Evolutionary conservation across 192 early-diverging fungal species (phyloP), one percentile per base, ranked within the genome.

Genomic region (Coemansia sp.): DNA sequence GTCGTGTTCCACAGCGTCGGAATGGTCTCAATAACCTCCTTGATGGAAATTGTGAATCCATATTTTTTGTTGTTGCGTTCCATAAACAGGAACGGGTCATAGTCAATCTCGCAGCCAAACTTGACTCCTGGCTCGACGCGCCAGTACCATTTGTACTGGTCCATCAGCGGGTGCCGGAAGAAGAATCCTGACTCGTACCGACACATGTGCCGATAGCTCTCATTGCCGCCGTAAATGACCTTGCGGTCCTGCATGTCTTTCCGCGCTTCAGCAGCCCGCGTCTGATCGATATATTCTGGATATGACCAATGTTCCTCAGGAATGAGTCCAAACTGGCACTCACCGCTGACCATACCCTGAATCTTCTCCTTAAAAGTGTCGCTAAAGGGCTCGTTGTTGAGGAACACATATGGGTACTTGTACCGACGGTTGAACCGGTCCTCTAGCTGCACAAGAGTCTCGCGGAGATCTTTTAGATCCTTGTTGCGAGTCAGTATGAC

Each of bases 21-120:
- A 48, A 93, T 88, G 1, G 91, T 93, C 21, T 72, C 70, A 5
- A 67, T 60, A 51, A 75, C 85, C 64, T 94, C 93, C 25, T 75
- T 73, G 0, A 93, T 59, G 3, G 87, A 83, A 53, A 94, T 88
- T 4, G 87, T 90, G 63, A 84, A 87, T 52, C 90, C 90, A 64
- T 94, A 94, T 66, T 84, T 86, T 57, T 85, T 84, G 53, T 87
- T 84, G 50, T 89, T 85, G 47, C 88, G 74, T 60, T 87, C 70
- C 89, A 94, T 93, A 62, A 82, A 85, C 53, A 81, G 17, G 71
- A 94, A 94, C 14, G 89, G 89, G 62, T 94, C 93, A 73, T 92
- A 86, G 60, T 85, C 78, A n/a, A 94, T 77, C 51, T 93, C 88
- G 77, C 93, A 94, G 32, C 49, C 78, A 68, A 91, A 94, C 25